A percentile compares a stretch with the other conserved stretches of the same genome.
Conservation (phyloP, 345 rosid genomes). For the Durio zibethinus region DNA sequence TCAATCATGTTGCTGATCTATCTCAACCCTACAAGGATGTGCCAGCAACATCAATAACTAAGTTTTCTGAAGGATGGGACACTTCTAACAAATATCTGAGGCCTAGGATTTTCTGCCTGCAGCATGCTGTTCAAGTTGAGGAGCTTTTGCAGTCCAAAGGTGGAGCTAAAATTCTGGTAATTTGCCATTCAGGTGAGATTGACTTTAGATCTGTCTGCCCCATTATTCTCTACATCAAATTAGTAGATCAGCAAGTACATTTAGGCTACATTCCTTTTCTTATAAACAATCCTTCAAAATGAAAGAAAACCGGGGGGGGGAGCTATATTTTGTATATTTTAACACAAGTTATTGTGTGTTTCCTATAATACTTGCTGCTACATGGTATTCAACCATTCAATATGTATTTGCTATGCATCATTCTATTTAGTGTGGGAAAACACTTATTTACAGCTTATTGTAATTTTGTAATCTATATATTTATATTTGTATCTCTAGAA, state of each 20-base stretch:
- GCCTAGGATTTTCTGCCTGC: constrained; percentile 94
- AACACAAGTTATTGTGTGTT: not conserved
- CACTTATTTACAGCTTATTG: no score
- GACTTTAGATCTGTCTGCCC: constrained; percentile 5
- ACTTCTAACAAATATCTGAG: constrained; percentile 52
- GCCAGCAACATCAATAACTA: constrained; percentile 23
- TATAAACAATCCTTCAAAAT: not conserved
- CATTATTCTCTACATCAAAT: not conserved
- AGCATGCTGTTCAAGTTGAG: constrained; percentile 78
- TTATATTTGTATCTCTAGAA: no score
- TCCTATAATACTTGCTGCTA: not conserved
- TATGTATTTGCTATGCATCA: not conserved
- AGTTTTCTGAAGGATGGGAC: constrained; percentile 40
- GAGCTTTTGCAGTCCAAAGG: constrained; percentile 70
- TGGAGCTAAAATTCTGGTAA: constrained; percentile 73
- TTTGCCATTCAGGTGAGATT: constrained; percentile 91
- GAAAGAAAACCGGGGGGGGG: not conserved
- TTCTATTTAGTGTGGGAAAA: no score
- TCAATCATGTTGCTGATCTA: constrained; percentile 13
- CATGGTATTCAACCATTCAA: not conserved
- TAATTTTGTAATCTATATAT: no score
- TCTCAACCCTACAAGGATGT: constrained; percentile 30
- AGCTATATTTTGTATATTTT: not conserved
- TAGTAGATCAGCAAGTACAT: not conserved
- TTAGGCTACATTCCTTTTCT: not conserved